Conservation (phyloP, 495 filamentous ascomycete species). For the Tuber indicum region DNA sequence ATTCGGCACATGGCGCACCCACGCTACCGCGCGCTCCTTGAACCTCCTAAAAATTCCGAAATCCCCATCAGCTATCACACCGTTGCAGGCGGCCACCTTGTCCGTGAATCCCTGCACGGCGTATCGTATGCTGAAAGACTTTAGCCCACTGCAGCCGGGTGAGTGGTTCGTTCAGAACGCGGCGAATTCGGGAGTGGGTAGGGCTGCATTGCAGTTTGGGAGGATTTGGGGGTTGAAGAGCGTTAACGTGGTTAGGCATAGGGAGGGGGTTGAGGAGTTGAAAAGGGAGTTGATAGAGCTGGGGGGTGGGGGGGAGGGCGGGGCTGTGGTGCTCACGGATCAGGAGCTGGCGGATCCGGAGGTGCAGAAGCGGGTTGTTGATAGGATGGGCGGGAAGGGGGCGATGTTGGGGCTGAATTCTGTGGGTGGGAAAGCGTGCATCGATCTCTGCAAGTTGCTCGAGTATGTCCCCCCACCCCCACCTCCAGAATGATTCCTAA, state of each 20-base stretch:
- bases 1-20: conserved; percentile 90
- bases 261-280: conserved; percentile 57
- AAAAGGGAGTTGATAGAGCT: conserved; percentile 63
- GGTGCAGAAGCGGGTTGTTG: conserved; percentile 59
- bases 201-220: conserved; percentile 80
- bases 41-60: conserved; percentile 57
- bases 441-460: conserved; percentile 63
- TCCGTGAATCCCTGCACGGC: conserved; percentile 88
- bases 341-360: conserved; percentile 57
- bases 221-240: conserved; percentile 76
- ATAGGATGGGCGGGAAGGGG: conserved; percentile 57
- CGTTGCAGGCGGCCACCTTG: conserved; percentile 73
- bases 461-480: conserved; percentile 7
- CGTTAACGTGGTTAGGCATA: conserved; percentile 73
- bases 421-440: conserved; percentile 80
- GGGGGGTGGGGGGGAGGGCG: conserved; percentile 51
- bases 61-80: conserved; percentile 50
- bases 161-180: conserved; percentile 96
- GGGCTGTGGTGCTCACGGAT: conserved; percentile 74
- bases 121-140: conserved; percentile 85
- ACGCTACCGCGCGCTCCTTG: conserved; percentile 61
- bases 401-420: conserved; percentile 81
- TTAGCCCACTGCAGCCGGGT: conserved; percentile 59
- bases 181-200: conserved; percentile 84
- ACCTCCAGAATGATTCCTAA: not conserved